Evolutionary conservation across 2,329 filamentous ascomycete genomes (phyloP).

Genomic region (Trichoderma asperellum): DNA sequence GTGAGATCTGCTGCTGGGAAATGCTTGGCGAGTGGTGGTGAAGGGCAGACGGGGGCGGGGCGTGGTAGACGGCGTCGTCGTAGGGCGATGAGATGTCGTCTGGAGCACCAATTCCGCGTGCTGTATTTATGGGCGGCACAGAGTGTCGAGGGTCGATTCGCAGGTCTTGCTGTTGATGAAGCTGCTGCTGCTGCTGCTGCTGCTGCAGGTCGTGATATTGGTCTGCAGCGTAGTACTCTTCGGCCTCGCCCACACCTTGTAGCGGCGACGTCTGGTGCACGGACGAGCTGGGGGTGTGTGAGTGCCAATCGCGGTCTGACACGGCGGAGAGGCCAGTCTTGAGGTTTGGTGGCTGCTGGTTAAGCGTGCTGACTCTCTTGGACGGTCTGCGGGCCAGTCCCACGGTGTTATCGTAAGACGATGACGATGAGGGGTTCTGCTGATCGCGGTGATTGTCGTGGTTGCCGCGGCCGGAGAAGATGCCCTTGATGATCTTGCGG

Average conservation of each 20-base stretch:
- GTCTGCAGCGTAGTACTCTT: constrained; percentile 39
- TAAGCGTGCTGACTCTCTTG: constrained; percentile 52
- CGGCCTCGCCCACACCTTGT: constrained; percentile 49
- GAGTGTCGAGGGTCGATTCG: constrained; percentile 34
- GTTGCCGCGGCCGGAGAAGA: constrained; percentile 46
- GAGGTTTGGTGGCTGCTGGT: constrained; percentile 51
- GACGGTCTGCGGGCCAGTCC: constrained; percentile 59
- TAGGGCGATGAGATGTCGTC: constrained; percentile 51
- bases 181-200: constrained; percentile 35
- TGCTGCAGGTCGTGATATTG: constrained; percentile 40
- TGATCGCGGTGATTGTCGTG: constrained; percentile 32
- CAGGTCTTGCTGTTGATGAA: constrained; percentile 47
- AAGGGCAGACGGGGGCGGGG: constrained; percentile 44
- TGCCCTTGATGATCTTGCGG: constrained; percentile 59
- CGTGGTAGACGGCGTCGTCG: constrained; percentile 50
- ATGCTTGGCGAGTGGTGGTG: constrained; percentile 36
- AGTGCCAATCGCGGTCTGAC: constrained; percentile 32
- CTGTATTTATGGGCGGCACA: constrained; percentile 44
- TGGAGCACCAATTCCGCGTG: constrained; percentile 51
- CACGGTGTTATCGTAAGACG: constrained; percentile 53
- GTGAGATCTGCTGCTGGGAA: constrained; percentile 30
- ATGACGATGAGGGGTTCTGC: constrained; percentile 38
- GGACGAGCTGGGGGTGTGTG: constrained; percentile 30
- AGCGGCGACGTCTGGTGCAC: constrained; percentile 46
- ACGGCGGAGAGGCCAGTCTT: constrained; percentile 46